Evolutionary conservation across 257 asterid genomes (phyloP).

Genomic region (Solanum sitiens): DNA sequence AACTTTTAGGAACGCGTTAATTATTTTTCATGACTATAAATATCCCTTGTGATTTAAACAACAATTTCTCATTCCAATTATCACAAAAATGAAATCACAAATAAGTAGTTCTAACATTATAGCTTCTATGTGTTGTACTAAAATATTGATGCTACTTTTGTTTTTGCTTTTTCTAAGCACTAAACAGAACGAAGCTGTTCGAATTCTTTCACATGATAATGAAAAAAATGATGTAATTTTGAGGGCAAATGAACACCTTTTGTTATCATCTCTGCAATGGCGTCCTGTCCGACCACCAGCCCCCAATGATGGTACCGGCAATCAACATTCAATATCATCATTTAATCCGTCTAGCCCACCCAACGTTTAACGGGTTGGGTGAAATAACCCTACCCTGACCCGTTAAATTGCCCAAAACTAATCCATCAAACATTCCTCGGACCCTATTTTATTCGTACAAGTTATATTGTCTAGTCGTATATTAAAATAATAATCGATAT

Average conservation of each 20-base stretch:
- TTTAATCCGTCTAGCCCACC: neutral
- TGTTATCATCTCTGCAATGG: neutral
- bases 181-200: neutral
- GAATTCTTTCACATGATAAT: neutral
- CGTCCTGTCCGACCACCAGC: conserved; percentile 14
- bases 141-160: neutral
- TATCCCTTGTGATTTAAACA: neutral
- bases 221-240: neutral
- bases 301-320: conserved; percentile 3
- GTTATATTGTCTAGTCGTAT: neutral
- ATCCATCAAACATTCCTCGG: too few relatives aligned
- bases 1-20: neutral
- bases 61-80: neutral
- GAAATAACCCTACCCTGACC: neutral
- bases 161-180: neutral
- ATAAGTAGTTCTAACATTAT: neutral
- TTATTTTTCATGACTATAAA: neutral
- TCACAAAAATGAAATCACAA: neutral
- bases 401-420: neutral
- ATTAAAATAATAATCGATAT: neutral
- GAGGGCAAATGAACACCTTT: neutral
- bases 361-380: neutral
- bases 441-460: too few relatives aligned
- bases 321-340: neutral
- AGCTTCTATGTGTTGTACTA: neutral